These are phyloP conservation scores for Moringa oleifera DNA, from an alignment of 345 rosid species.

Conservation along the genomic window DNA sequence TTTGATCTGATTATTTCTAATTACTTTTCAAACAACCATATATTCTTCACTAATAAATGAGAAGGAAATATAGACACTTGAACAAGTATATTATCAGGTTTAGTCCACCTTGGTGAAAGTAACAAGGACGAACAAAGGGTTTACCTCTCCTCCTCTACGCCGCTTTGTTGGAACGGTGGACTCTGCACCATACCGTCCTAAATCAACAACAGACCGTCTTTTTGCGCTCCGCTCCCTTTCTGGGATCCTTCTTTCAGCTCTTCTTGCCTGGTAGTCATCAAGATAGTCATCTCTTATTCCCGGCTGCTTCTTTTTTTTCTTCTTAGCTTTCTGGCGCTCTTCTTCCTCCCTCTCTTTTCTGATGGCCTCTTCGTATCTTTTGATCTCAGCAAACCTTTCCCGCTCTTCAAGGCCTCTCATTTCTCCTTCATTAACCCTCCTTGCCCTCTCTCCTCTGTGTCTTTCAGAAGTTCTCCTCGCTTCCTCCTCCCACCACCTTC, in stretches of 20 bases:
- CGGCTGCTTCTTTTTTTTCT: constrained; percentile 68
- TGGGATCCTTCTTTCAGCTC: constrained; percentile 54
- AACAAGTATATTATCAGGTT: too few species aligned
- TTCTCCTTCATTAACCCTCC: constrained; percentile 38
- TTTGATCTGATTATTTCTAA: too few species aligned
- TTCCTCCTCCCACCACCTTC: constrained; percentile 79
- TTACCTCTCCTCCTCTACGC: constrained; percentile 94
- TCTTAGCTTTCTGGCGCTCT: constrained; percentile 66
- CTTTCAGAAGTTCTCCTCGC: constrained; percentile 52
- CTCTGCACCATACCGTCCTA: constrained; percentile 43
- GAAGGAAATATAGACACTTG: too few species aligned
- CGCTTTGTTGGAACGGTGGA: constrained; percentile 68
- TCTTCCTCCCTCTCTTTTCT: constrained; percentile 88
- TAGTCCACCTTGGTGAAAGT: constrained; percentile 9
- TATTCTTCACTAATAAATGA: too few species aligned
- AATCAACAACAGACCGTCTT: constrained; percentile 50
- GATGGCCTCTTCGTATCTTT: constrained; percentile 62
- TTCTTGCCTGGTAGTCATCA: constrained; percentile 43
- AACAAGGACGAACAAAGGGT: constrained; percentile 4
- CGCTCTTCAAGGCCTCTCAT: constrained; percentile 50
- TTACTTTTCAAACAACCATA: too few species aligned
- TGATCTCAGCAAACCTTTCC: constrained; percentile 59
- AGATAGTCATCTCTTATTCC: constrained; percentile 56
- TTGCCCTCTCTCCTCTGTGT: constrained; percentile 42
- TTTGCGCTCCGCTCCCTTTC: constrained; percentile 67